A percentile compares a stretch with the other conserved stretches of the same genome.
phyloP scores from a whole-genome alignment of 2,329 filamentous ascomycete genomes.

The Byssothecium circinans region DNA sequence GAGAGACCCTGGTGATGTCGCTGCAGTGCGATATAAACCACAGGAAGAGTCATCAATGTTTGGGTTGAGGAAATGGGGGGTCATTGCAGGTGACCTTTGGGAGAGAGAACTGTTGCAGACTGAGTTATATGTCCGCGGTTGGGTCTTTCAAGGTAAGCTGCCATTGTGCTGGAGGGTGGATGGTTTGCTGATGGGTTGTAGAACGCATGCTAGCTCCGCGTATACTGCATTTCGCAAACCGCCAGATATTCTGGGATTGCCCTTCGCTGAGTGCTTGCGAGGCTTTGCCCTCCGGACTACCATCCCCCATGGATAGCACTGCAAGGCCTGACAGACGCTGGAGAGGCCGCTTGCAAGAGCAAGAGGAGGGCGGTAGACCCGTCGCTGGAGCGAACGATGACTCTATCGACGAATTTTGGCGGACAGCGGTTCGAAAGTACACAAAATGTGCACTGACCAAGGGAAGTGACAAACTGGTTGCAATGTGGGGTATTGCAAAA shows the following conservation, averaged over 20 bases:
- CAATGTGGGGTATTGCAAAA: conserved; percentile 35
- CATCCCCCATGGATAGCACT: conserved; percentile 17
- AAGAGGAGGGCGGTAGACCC: conserved; percentile 4
- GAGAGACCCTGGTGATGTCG: conserved; percentile 16
- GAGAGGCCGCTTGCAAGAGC: conserved; percentile 25
- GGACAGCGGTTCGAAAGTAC: conserved; percentile 23
- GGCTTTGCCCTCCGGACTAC: conserved; percentile 23
- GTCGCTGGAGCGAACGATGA: conserved; percentile 22
- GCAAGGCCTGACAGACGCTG: conserved; percentile 27
- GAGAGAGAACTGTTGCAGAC: conserved; percentile 19
- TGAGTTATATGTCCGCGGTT: conserved; percentile 23
- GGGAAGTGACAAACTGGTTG: conserved; percentile 23
- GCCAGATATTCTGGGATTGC: conserved; percentile 36
- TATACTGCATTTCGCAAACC: conserved; percentile 25
- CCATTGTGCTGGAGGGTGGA: too few relatives aligned
- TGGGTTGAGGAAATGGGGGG: conserved; percentile 16
- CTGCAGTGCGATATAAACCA: conserved; percentile 15
- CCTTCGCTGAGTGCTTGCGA: conserved; percentile 26
- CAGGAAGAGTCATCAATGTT: conserved; percentile 13
- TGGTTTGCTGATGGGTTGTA: conserved; percentile 5
- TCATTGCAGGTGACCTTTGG: conserved; percentile 24
- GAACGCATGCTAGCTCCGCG: conserved; percentile 33
- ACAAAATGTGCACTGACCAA: conserved; percentile 25
- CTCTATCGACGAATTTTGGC: conserved; percentile 26
- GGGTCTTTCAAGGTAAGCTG: conserved; percentile 34